Percentiles rank a stretch among this genome's conserved stretches.
Evolutionary conservation across 2,329 filamentous ascomycete genomes (phyloP).

Genomic region (Lasiodiplodia sp.): DNA sequence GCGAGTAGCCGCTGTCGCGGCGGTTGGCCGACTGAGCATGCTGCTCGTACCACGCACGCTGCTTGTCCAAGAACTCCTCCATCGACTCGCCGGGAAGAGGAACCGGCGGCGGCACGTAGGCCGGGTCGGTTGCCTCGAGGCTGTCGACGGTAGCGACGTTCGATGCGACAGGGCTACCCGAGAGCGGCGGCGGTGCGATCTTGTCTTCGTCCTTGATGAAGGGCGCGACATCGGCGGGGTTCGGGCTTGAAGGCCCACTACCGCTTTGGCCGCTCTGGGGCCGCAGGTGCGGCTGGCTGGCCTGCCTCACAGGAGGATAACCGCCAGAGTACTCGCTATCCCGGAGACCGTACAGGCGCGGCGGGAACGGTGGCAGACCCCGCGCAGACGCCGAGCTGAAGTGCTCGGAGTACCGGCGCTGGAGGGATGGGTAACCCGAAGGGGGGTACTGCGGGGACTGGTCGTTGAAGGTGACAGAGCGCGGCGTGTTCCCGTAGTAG

Average conservation of each 20-base stretch:
- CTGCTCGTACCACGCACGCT: conserved; percentile 21
- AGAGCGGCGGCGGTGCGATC: not conserved
- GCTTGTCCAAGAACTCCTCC: conserved; percentile 17
- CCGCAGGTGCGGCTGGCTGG: conserved; percentile 15
- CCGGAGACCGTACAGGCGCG: conserved; percentile 12
- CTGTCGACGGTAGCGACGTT: conserved; percentile 14
- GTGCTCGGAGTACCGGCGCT: conserved; percentile 18
- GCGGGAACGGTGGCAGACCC: conserved; percentile 11
- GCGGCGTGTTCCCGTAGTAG: conserved; percentile 11
- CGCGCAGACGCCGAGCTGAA: conserved; percentile 4
- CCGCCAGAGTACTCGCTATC: conserved; percentile 1
- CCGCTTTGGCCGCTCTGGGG: conserved; percentile 3
- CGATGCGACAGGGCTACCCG: conserved; percentile 2
- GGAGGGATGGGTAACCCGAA: conserved; percentile 3
- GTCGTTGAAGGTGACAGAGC: conserved; percentile 2
- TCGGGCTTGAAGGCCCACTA: conserved; percentile 11
- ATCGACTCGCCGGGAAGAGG: conserved; percentile 16
- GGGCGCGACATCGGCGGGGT: not conserved
- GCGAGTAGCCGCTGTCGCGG: conserved; percentile 24
- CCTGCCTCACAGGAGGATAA: not conserved
- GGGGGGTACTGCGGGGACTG: not conserved
- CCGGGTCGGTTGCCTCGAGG: not conserved
- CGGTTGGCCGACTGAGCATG: conserved; percentile 6
- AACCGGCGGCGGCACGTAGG: conserved; percentile 8
- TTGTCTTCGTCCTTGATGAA: not conserved